These are phyloP conservation scores for Lepiota subincarnata DNA, from an alignment of 768 basidiomycete species.

Conservation along the genomic window DNA sequence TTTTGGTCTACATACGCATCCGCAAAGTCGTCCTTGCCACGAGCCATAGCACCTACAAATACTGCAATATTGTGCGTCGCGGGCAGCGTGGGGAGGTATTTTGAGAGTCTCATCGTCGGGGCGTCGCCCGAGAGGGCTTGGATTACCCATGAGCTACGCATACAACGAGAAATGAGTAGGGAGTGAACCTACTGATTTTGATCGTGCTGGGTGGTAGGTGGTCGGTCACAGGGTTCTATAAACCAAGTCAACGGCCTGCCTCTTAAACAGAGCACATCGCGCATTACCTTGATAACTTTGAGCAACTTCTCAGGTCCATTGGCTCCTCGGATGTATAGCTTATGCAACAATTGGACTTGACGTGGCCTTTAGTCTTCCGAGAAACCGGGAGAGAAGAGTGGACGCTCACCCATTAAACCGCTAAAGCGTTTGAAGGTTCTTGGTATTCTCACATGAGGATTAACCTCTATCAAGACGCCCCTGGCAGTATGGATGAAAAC, in stretches of 20 bases:
- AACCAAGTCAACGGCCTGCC: slow-evolving; percentile 3
- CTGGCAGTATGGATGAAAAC: slow-evolving; percentile 98
- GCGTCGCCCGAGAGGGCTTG: slow-evolving; percentile 91
- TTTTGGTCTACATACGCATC: slow-evolving; percentile 94
- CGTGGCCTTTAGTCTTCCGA: slow-evolving; percentile 3
- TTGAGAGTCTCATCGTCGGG: slow-evolving; percentile 71
- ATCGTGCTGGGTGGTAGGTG: slow-evolving; percentile 93
- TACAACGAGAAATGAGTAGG: background rate
- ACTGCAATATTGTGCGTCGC: slow-evolving; percentile 88
- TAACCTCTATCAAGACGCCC: slow-evolving; percentile 96
- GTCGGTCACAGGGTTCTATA: slow-evolving; percentile 88
- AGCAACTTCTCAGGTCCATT: slow-evolving; percentile 96
- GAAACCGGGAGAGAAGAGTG: slow-evolving; percentile 1
- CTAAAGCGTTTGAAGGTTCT: slow-evolving; percentile 98
- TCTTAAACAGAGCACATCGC: background rate
- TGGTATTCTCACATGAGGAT: slow-evolving; percentile 96
- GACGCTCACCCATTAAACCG: slow-evolving; percentile 85
- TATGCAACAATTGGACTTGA: slow-evolving; percentile 93
- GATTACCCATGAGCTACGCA: slow-evolving; percentile 5
- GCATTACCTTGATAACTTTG: slow-evolving; percentile 86
- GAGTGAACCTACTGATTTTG: slow-evolving; percentile 76
- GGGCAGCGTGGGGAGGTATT: slow-evolving; percentile 82
- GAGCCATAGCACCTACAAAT: slow-evolving; percentile 98
- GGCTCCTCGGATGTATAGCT: slow-evolving; percentile 90
- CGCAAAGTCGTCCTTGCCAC: slow-evolving; percentile 95